phyloP scores from a whole-genome alignment of 768 basidiomycete species.

The Nidula microcarpa region DNA sequence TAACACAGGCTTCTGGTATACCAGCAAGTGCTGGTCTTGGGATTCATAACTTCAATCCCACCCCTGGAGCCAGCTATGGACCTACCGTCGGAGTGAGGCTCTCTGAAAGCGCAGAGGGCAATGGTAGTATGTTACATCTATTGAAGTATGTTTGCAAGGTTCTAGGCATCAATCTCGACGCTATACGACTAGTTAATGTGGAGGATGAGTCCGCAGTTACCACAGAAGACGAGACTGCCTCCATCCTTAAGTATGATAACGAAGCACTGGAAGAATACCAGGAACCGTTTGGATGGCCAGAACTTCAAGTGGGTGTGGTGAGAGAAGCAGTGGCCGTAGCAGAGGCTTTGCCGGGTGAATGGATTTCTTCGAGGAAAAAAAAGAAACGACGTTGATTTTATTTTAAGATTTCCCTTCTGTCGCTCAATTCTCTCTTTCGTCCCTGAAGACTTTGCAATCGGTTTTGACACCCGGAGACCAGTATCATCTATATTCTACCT shows the following conservation, averaged over 20 bases:
- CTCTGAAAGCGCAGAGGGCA: slow-evolving; percentile 75
- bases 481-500: slow-evolving; percentile 69
- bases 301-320: slow-evolving; percentile 90
- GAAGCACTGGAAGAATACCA: slow-evolving; percentile 36
- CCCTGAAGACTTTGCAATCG: slow-evolving; percentile 68
- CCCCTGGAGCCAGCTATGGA: slow-evolving; percentile 36
- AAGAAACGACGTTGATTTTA: background rate
- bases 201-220: slow-evolving; percentile 9
- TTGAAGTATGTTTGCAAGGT: slow-evolving; percentile 73
- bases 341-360: slow-evolving; percentile 83
- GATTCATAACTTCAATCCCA: slow-evolving; percentile 39
- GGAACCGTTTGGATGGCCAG: slow-evolving; percentile 86
- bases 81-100: slow-evolving; percentile 62
- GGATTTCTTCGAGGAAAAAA: background rate
- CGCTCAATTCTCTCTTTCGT: slow-evolving; percentile 86
- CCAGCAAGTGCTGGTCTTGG: slow-evolving; percentile 42
- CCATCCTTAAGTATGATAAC: slow-evolving; percentile 29
- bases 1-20: slow-evolving; percentile 36
- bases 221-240: slow-evolving; percentile 2
- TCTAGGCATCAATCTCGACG: slow-evolving; percentile 79
- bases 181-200: slow-evolving; percentile 49
- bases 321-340: slow-evolving; percentile 90
- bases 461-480: slow-evolving; percentile 78
- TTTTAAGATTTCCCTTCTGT: slow-evolving; percentile 75
- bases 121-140: slow-evolving; percentile 73